Conservation (phyloP, 331 rosid genomes). For the Malus hybrid region DNA sequence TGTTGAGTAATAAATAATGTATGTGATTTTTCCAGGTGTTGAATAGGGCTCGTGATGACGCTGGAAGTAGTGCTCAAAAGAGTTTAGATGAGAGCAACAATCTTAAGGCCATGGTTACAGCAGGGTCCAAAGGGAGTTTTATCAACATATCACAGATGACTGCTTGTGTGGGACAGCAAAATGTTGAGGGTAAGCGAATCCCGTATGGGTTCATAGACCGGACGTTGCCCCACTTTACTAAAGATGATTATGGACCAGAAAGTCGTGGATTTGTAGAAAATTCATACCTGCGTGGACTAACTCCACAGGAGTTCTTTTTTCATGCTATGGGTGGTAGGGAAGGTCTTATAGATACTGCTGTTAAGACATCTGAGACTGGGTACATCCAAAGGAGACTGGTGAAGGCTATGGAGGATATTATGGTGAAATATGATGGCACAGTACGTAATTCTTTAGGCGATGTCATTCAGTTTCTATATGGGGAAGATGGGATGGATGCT, state of each 20-base stretch:
- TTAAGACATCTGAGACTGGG: conserved; percentile 96
- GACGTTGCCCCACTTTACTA: conserved; percentile 92
- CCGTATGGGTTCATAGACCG: conserved; percentile 95
- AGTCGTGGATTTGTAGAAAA: conserved; percentile 99
- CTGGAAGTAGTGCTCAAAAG: conserved; percentile 95
- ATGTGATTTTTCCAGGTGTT: conserved; percentile 34
- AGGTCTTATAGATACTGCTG: conserved; percentile 99
- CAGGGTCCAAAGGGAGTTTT: conserved; percentile 99
- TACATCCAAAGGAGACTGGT: conserved; percentile 97
- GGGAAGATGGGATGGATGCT: conserved; percentile 99
- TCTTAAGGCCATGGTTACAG: conserved; percentile 98
- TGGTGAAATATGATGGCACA: conserved; percentile 99
- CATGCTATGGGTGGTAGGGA: conserved; percentile 99
- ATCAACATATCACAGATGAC: conserved; percentile 99
- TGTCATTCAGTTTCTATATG: conserved; percentile 94
- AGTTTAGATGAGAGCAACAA: conserved; percentile 95
- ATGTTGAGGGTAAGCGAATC: conserved; percentile 98
- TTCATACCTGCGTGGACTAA: conserved; percentile 91
- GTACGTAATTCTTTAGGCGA: conserved; percentile 96
- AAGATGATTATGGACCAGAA: conserved; percentile 97
- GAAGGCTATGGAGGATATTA: conserved; percentile 99
- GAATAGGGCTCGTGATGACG: conserved; percentile 97
- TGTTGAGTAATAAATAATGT: neutral
- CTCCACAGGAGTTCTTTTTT: conserved; percentile 98
- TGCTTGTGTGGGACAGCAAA: conserved; percentile 99